Percentiles rank a stretch among this genome's conserved stretches.
These are phyloP conservation scores for Speleostelium caveatum DNA, from an alignment of 78 protist species.

Conservation along the genomic window DNA sequence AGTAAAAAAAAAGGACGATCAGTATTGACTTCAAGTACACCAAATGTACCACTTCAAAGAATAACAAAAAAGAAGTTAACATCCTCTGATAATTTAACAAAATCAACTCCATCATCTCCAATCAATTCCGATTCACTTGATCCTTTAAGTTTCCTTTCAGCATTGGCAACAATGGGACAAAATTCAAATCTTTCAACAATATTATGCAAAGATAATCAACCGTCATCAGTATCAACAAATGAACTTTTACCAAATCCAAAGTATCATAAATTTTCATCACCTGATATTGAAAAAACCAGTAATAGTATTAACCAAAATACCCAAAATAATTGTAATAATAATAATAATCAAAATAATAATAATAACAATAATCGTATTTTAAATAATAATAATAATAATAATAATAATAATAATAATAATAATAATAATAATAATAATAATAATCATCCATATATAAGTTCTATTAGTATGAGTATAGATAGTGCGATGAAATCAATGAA, in stretches of 20 bases:
- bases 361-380: neutral
- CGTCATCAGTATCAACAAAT: neutral
- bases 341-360: no score
- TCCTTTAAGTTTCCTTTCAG: neutral
- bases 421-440: neutral
- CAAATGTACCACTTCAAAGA: neutral
- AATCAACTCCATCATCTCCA: constrained; percentile 29
- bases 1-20: neutral
- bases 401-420: no score
- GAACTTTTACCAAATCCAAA: neutral
- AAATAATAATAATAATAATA: neutral
- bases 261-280: neutral
- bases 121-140: neutral
- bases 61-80: neutral
- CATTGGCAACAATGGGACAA: neutral
- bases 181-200: neutral
- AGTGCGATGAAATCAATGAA: neutral
- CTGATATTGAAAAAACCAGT: neutral
- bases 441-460: neutral
- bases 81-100: neutral
- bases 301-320: neutral
- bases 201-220: neutral
- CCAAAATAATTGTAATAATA: neutral
- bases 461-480: neutral
- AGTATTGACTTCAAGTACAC: neutral